phyloP scores from a whole-genome alignment of 1,139 yeast species.

The Pneumocystis murina region DNA sequence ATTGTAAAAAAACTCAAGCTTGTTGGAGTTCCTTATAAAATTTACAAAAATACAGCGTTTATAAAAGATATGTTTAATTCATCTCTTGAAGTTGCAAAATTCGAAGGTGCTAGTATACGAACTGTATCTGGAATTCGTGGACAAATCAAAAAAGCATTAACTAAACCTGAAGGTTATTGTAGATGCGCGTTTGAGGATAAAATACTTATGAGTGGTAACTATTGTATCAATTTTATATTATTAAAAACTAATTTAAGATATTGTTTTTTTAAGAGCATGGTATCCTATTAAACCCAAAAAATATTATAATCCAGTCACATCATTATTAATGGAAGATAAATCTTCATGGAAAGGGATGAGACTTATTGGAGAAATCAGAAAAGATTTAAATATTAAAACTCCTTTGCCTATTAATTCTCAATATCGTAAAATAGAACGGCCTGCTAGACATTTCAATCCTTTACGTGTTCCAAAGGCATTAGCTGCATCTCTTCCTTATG shows the following conservation, averaged over 20 bases:
- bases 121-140: constrained; percentile 97
- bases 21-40: constrained; percentile 87
- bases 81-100: constrained; percentile 87
- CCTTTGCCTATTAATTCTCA: constrained; percentile 47
- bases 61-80: constrained; percentile 92
- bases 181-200: constrained; percentile 98
- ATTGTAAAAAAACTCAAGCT: constrained; percentile 90
- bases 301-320: constrained; percentile 92
- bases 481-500: constrained; percentile 70
- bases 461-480: constrained; percentile 69
- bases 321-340: constrained; percentile 60
- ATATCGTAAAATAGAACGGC: constrained; percentile 69
- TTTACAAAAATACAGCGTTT: constrained; percentile 91
- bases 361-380: constrained; percentile 83
- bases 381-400: constrained; percentile 50
- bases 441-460: constrained; percentile 75
- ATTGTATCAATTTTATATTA: background rate
- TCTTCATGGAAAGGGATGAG: constrained; percentile 93
- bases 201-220: constrained; percentile 40
- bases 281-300: constrained; percentile 81
- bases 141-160: constrained; percentile 85
- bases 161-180: constrained; percentile 92
- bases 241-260: constrained; percentile 36
- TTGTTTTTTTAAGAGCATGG: constrained; percentile 86
- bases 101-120: constrained; percentile 92